These are phyloP conservation scores for Pochonia chlamydosporia DNA, from an alignment of 2,329 filamentous ascomycete species.

Conservation along the genomic window DNA sequence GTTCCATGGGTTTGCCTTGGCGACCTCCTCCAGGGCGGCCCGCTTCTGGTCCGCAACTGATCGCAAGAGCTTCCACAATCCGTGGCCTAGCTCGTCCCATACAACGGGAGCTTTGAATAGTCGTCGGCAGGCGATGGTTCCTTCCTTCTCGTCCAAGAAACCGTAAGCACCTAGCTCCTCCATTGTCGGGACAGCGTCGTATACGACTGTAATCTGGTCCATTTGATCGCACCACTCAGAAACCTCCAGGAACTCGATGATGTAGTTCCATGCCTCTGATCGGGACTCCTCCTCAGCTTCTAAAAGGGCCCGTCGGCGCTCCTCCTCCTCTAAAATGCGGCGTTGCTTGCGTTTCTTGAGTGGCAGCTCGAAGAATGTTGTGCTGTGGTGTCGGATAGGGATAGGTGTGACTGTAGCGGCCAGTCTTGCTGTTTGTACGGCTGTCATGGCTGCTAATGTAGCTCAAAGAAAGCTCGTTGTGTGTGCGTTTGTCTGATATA, in stretches of 20 bases:
- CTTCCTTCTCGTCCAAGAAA: conserved; percentile 25
- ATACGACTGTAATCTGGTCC: conserved; percentile 27
- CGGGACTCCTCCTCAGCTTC: conserved; percentile 25
- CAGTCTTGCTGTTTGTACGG: conserved; percentile 5
- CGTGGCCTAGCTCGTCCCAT: conserved; percentile 31
- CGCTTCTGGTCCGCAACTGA: conserved; percentile 12
- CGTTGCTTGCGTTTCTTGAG: conserved; percentile 15
- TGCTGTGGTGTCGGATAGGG: conserved; percentile 8
- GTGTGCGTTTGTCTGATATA: background rate
- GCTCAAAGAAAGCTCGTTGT: background rate
- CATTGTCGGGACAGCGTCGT: conserved; percentile 27
- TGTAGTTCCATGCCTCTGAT: conserved; percentile 24
- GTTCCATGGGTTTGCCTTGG: background rate
- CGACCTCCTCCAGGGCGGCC: background rate
- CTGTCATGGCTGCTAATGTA: conserved; percentile 3
- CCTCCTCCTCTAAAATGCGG: conserved; percentile 13
- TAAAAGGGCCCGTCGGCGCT: conserved; percentile 16
- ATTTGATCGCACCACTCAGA: conserved; percentile 24
- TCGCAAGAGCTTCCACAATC: conserved; percentile 24
- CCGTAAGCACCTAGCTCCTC: conserved; percentile 27
- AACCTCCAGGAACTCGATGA: conserved; percentile 23
- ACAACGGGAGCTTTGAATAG: conserved; percentile 33
- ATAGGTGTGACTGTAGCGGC: conserved; percentile 7
- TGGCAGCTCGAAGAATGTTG: conserved; percentile 17
- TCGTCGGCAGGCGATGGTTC: conserved; percentile 28